Base-by-base conservation (phyloP, 108 stramenopile genomes). In the Conticribra guillardii region DNA sequence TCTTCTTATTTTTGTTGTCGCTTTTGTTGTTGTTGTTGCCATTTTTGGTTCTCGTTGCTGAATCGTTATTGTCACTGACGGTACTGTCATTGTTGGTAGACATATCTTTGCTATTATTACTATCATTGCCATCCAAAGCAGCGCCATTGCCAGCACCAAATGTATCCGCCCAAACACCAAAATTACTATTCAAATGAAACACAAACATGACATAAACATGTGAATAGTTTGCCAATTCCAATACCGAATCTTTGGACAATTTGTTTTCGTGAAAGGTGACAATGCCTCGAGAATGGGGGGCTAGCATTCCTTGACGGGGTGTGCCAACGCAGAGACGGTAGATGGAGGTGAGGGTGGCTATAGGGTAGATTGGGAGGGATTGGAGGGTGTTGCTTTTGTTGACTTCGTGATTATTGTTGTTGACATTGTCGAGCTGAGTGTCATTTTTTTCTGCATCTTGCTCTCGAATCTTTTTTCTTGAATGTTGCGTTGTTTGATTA, bases 121-220 rank as follows among this genome's bases (percentile, higher is more conserved):
- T n/a, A n/a, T 17, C 19, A 47, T 47, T 47, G 46, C 19, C 46
- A 18, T 3, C 19, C 18, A 1, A 47, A 1, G 46, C 17, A 18
- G 26, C 11, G 5, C 17, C 63, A 47, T 79, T 82, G 19, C 76
- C 86, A 31, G 34, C 24, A 49, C 73, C 48, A 74, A 69, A 68
- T 33, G 76, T 63, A 24, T 70, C 47, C 53, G 69, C 69, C 37
- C 64, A 50, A 29, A 67, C 64, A n/a, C 53, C 28, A 23, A 56
- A 65, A 64, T 96, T 89, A 21, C 96, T 98, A 81, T 99, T 99
- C 52, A 97, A 71, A 79, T 99, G 97, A 83, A 99, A 99, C 19
- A 92, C 88, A 69, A 98, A 99, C 7, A 99, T 54, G 5, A 98
- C 83, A 94, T 96, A 98, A 21, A 97, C 82, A 82, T 99, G 96